These are phyloP conservation scores for Phylloporus sp. DNA, from an alignment of 768 basidiomycete species.

Conservation along the genomic window DNA sequence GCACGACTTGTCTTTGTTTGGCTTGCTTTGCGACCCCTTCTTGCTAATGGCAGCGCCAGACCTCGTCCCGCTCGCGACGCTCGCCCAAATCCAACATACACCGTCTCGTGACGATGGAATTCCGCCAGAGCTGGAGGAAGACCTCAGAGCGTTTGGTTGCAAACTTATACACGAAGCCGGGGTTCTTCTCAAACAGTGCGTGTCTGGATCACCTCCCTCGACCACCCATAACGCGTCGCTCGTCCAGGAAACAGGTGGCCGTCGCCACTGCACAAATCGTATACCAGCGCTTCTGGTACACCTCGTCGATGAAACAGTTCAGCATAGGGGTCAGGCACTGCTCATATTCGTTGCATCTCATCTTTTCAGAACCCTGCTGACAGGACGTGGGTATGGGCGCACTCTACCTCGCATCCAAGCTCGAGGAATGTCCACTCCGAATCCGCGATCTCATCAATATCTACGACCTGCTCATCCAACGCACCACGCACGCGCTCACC, in stretches of 20 bases:
- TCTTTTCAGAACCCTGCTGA: constrained; percentile 7
- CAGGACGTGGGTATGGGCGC: constrained; percentile 91
- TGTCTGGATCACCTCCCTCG: constrained; percentile 3
- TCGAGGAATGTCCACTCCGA: constrained; percentile 87
- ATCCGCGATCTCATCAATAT: constrained; percentile 95
- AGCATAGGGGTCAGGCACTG: constrained; percentile 72
- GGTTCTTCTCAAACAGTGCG: constrained; percentile 84
- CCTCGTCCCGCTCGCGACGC: constrained; percentile 80
- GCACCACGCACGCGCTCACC: constrained; percentile 51
- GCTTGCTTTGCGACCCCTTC: constrained; percentile 9
- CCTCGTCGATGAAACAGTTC: constrained; percentile 92
- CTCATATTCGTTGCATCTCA: constrained; percentile 12
- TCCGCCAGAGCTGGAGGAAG: constrained; percentile 76
- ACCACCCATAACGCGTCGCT: constrained; percentile 5
- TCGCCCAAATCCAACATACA: constrained; percentile 70
- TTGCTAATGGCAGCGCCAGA: constrained; percentile 40
- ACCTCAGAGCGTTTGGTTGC: constrained; percentile 86
- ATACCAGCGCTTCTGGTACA: constrained; percentile 96
- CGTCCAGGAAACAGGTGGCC: constrained; percentile 84
- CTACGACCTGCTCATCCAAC: constrained; percentile 85
- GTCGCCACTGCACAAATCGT: constrained; percentile 95
- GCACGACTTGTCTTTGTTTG: constrained; percentile 22
- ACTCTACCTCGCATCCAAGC: constrained; percentile 81
- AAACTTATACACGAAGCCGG: constrained; percentile 96
- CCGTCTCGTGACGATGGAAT: constrained; percentile 84